Conservation (phyloP, 768 basidiomycete species). For the Panaeolus cyanescens region DNA sequence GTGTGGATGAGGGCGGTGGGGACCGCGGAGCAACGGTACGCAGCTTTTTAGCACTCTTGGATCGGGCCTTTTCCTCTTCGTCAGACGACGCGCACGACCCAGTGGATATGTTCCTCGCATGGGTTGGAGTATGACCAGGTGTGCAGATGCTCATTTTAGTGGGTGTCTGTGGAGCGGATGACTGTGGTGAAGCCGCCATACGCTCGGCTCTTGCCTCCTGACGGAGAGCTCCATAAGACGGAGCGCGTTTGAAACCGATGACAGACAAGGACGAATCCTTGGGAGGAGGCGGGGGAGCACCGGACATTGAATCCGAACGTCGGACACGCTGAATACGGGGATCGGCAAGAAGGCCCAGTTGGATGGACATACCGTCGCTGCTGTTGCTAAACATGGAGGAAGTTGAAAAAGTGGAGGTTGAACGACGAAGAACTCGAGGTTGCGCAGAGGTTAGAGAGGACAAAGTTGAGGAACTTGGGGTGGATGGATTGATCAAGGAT, state of each 20-base stretch:
- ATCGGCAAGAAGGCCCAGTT: conserved; percentile 33
- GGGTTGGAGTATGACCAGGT: neutral
- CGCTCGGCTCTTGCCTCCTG: conserved; percentile 26
- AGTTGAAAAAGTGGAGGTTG: conserved; percentile 46
- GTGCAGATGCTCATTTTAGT: neutral
- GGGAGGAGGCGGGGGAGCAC: conserved; percentile 29
- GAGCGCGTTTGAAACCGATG: conserved; percentile 54
- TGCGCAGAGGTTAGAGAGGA: conserved; percentile 47
- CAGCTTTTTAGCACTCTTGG: conserved; percentile 62
- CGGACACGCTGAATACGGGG: conserved; percentile 54
- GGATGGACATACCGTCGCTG: conserved; percentile 25
- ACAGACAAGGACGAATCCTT: conserved; percentile 27
- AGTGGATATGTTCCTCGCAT: conserved; percentile 32
- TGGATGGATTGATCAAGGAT: conserved; percentile 53
- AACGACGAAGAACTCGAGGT: conserved; percentile 44
- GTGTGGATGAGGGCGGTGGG: conserved; percentile 15
- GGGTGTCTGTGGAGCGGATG: neutral
- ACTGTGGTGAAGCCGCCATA: conserved; percentile 1
- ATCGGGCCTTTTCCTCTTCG: conserved; percentile 72
- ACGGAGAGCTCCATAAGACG: conserved; percentile 52
- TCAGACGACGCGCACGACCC: conserved; percentile 63
- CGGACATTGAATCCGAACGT: conserved; percentile 49
- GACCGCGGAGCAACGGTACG: conserved; percentile 25
- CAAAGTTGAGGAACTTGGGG: conserved; percentile 66
- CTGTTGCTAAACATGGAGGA: conserved; percentile 43